A percentile compares a stretch with the other conserved stretches of the same genome.
Evolutionary conservation across 805 yeast species (phyloP).

Genomic region (Kluyveromyces starmeri): DNA sequence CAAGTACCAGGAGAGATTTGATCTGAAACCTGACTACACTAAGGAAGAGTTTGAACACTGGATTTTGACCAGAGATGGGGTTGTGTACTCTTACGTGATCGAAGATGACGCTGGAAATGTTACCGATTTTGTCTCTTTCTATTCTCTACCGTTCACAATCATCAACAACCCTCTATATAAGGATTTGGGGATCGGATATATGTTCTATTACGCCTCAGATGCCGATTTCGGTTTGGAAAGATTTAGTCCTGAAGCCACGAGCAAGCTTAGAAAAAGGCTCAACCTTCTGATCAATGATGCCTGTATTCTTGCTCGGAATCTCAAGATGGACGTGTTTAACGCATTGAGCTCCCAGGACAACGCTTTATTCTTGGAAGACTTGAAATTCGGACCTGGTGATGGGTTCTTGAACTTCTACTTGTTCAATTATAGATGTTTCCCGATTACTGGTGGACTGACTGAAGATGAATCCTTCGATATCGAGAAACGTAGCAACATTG

Average conservation of each 20-base stretch:
- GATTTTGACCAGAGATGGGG: constrained; percentile 58
- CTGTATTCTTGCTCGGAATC: constrained; percentile 56
- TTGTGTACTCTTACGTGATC: constrained; percentile 73
- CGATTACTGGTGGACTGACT: constrained; percentile 73
- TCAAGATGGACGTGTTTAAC: constrained; percentile 82
- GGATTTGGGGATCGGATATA: constrained; percentile 75
- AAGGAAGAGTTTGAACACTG: constrained; percentile 63
- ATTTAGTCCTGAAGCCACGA: constrained; percentile 33
- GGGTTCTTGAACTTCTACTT: constrained; percentile 85
- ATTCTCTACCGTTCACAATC: constrained; percentile 80
- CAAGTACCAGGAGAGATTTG: constrained; percentile 60
- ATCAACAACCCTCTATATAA: constrained; percentile 54
- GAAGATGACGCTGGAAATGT: constrained; percentile 47
- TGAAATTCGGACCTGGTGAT: constrained; percentile 90
- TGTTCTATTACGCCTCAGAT: constrained; percentile 82
- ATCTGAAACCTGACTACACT: constrained; percentile 58
- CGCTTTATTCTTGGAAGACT: constrained; percentile 65
- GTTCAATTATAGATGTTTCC: constrained; percentile 81
- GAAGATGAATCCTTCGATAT: constrained; percentile 43
- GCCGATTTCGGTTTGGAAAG: constrained; percentile 38
- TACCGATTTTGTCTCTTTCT: constrained; percentile 86
- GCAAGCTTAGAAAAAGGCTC: constrained; percentile 49
- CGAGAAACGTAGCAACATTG: constrained; percentile 67
- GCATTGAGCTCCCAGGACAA: constrained; percentile 90
- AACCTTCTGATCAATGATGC: constrained; percentile 60